Evolutionary conservation across 192 early-diverging fungal species (phyloP), one percentile per base, ranked within the genome.

Genomic region (Podila horticola): DNA sequence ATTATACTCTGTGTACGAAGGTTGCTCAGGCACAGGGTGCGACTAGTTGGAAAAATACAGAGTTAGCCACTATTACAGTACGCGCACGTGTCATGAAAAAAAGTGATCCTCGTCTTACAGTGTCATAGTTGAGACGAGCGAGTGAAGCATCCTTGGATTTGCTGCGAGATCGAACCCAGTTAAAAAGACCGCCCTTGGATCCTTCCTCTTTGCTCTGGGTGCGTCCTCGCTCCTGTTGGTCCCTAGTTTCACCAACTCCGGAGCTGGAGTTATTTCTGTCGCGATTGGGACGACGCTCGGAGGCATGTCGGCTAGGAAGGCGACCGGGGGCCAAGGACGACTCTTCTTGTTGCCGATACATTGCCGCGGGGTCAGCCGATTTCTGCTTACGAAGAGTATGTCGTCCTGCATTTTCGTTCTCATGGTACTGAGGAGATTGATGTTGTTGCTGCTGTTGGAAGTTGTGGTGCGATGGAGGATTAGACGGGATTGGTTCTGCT

Each of bases 1-100:
- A 13, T 81, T 81, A 24, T 81, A 81, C 22, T 79, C 76, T 11
- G 62, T 69, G 31, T 77, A 77, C 13, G 75, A n/a, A 38, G 74
- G 72, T 59, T 74, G 62, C 33, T 72, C 70, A 20, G 70, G 70
- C 2, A 72, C 70, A 58, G 62, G 62, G 22, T 64, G 61, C 5
- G 70, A 63, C 70, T 72, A 51, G 15, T 45, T 45, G 12, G 41
- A 15, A 2, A 17, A 8, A 17, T 45, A 45, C 15, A 45, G 13
- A 45, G 38, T 45, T 45, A 45, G 41, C 41, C 34, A 36, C 10
- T 45, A 17, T 45, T 45, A 17, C 41, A 12, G 41, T 4, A 45
- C 36, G 36, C 31, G 10, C 15, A 3, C 15, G 3, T 12, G 41
- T 45, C 4, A 36, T 10, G 1, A 45, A 4, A 15, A 15, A 45